Conservation (phyloP, 805 yeast species). For the Saturnispora hagleri region DNA sequence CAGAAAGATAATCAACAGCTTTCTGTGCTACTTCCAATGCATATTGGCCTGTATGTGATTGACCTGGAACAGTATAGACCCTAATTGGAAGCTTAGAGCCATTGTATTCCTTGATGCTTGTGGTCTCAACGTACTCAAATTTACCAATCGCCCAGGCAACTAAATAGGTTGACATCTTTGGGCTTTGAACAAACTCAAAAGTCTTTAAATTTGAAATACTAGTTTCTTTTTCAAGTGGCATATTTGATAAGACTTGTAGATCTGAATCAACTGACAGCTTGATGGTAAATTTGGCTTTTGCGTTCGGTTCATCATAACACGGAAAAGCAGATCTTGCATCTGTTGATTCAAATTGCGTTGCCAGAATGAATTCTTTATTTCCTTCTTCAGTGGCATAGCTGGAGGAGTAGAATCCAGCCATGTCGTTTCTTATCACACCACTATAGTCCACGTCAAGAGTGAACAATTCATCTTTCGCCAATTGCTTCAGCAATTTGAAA, state of each 20-base stretch:
- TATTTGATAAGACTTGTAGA: constrained; percentile 37
- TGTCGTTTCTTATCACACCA: constrained; percentile 42
- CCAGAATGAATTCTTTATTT: constrained; percentile 31
- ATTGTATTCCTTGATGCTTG: constrained; percentile 32
- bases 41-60: constrained; percentile 36
- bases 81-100: constrained; percentile 39
- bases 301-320: constrained; percentile 47
- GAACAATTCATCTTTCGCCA: constrained; percentile 24
- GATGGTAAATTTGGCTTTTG: constrained; percentile 48
- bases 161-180: constrained; percentile 47
- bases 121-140: constrained; percentile 42
- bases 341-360: constrained; percentile 52
- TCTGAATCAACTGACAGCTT: constrained; percentile 27
- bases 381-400: constrained; percentile 32
- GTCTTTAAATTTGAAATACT: constrained; percentile 15
- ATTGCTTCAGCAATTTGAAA: constrained; percentile 37
- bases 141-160: constrained; percentile 54
- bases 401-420: constrained; percentile 50
- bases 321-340: constrained; percentile 54
- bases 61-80: constrained; percentile 45
- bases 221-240: constrained; percentile 29
- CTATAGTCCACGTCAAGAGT: constrained; percentile 29
- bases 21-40: constrained; percentile 41
- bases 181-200: constrained; percentile 38
- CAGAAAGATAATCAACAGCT: constrained; percentile 41